Conservation (phyloP, 305 asterid species). For the Coffea humblotiana region DNA sequence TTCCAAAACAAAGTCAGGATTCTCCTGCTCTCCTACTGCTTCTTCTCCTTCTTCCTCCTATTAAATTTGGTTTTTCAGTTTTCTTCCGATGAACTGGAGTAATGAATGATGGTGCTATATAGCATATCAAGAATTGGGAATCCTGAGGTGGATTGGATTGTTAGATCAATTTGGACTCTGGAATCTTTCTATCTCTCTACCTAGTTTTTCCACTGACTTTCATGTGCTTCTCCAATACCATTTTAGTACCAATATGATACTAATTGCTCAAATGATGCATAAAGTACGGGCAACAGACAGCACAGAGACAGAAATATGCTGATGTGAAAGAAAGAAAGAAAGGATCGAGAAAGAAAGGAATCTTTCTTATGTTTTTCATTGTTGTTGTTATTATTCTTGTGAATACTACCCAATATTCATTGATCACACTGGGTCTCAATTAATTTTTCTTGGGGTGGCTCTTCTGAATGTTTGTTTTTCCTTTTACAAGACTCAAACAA, state of each 20-base stretch:
- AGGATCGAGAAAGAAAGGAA: too few relatives aligned
- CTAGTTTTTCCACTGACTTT: not conserved
- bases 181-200: not conserved
- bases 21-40: not conserved
- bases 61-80: not conserved
- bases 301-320: not conserved
- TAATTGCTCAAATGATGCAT: constrained; percentile 15
- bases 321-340: too few relatives aligned
- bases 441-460: not conserved
- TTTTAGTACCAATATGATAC: not conserved
- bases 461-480: too few relatives aligned
- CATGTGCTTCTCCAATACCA: not conserved
- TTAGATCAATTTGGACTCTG: not conserved
- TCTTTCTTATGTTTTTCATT: not conserved
- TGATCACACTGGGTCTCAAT: too few relatives aligned
- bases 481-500: too few relatives aligned
- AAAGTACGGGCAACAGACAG: not conserved
- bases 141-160: not conserved
- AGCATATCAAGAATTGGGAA: not conserved
- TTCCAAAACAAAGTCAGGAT: not conserved
- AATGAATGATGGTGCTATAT: not conserved
- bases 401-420: too few relatives aligned
- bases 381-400: too few relatives aligned
- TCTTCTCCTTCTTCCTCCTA: not conserved
- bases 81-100: not conserved